A percentile compares a stretch with the other conserved stretches of the same genome.
Conservation (phyloP, 108 stramenopile species). For the Mediolabrus comicus region DNA sequence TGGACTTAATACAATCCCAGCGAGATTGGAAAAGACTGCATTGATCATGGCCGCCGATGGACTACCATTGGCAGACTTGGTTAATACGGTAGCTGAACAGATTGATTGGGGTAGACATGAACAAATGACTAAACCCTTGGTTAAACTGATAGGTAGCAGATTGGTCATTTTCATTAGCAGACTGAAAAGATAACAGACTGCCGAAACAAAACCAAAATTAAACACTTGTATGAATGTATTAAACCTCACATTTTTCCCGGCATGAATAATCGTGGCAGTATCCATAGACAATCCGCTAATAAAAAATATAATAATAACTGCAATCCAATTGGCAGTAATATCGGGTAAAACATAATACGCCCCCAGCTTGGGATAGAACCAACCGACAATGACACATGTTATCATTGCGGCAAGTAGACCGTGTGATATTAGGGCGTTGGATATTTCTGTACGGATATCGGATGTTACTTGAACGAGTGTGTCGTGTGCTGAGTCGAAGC, state of each 20-base stretch:
- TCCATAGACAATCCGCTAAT: background rate
- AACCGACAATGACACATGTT: conserved; percentile 1
- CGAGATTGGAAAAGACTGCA: conserved; percentile 61
- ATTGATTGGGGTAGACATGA: conserved; percentile 23
- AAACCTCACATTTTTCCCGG: background rate
- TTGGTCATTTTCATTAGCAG: background rate
- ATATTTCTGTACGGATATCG: background rate
- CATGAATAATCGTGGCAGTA: conserved; percentile 12
- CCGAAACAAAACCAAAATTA: background rate
- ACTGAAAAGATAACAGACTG: background rate
- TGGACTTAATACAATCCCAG: conserved; percentile 73
- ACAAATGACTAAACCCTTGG: conserved; percentile 25
- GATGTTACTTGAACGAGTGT: background rate
- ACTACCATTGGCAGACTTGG: conserved; percentile 18
- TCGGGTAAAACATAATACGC: conserved; percentile 17
- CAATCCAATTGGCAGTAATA: conserved; percentile 13
- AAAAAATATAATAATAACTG: conserved; percentile 20
- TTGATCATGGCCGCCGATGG: conserved; percentile 14
- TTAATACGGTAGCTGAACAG: conserved; percentile 28
- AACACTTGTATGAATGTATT: background rate
- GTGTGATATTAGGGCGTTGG: background rate
- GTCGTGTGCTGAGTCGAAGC: background rate
- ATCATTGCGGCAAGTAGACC: background rate
- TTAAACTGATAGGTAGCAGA: background rate
- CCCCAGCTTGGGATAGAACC: conserved; percentile 21